These are phyloP conservation scores for Torulaspora delbrueckii DNA, from an alignment of 805 yeast species.

Conservation along the genomic window DNA sequence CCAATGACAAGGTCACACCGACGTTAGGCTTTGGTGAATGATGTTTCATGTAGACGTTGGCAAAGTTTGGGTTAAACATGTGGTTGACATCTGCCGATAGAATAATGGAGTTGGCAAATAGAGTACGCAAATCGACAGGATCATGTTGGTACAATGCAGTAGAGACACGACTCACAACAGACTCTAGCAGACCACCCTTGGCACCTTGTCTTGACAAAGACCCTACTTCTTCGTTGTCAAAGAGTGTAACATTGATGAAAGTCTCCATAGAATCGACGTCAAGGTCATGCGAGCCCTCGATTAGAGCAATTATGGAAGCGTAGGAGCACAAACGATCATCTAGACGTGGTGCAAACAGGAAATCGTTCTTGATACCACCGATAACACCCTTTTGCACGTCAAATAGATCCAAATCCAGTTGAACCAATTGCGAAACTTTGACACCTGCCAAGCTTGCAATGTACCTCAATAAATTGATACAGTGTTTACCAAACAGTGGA, in stretches of 20 bases:
- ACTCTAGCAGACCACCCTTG: slow-evolving; percentile 66
- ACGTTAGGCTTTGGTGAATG: slow-evolving; percentile 78
- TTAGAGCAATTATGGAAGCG: slow-evolving; percentile 60
- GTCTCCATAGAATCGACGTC: slow-evolving; percentile 38
- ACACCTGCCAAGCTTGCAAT: slow-evolving; percentile 58
- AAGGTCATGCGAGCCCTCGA: slow-evolving; percentile 43
- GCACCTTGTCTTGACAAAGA: slow-evolving; percentile 79
- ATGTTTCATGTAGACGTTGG: slow-evolving; percentile 61
- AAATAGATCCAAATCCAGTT: slow-evolving; percentile 71
- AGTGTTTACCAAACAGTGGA: slow-evolving; percentile 67
- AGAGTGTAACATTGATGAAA: slow-evolving; percentile 59
- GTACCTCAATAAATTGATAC: slow-evolving; percentile 62
- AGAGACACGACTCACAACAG: slow-evolving; percentile 54
- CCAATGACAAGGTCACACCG: slow-evolving; percentile 66
- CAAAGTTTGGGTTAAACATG: slow-evolving; percentile 73
- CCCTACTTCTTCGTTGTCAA: slow-evolving; percentile 82
- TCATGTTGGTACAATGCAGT: slow-evolving; percentile 28
- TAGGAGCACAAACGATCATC: slow-evolving; percentile 82
- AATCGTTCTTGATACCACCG: slow-evolving; percentile 75
- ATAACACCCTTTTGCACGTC: slow-evolving; percentile 75
- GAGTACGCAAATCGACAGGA: slow-evolving; percentile 34
- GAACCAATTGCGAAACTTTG: slow-evolving; percentile 56
- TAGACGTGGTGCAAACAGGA: slow-evolving; percentile 74
- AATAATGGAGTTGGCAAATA: slow-evolving; percentile 71
- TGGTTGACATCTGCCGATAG: slow-evolving; percentile 84